Evolutionary conservation across 2,329 filamentous ascomycete genomes (phyloP).

Genomic region (Raffaelea albimanens): DNA sequence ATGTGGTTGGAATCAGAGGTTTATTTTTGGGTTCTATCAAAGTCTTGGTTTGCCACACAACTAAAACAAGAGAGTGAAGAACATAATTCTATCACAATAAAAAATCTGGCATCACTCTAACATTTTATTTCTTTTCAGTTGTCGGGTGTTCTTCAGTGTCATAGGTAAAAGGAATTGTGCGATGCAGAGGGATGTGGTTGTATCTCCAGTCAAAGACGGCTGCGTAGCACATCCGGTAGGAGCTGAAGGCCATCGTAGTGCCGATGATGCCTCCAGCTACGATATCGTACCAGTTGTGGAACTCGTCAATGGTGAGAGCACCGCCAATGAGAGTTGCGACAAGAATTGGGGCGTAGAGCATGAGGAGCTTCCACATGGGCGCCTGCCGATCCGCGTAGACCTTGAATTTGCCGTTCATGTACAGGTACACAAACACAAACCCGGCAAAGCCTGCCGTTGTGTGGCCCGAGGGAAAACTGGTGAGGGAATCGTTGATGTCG

Average conservation of each 20-base stretch:
- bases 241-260: conserved; percentile 48
- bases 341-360: conserved; percentile 55
- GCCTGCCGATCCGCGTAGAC: conserved; percentile 65
- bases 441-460: conserved; percentile 65
- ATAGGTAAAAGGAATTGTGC: conserved; percentile 22
- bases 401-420: conserved; percentile 72
- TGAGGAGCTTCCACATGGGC: conserved; percentile 63
- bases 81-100: too few species aligned
- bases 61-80: too few species aligned
- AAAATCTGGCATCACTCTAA: too few species aligned
- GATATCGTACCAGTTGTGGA: conserved; percentile 68
- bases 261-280: conserved; percentile 56
- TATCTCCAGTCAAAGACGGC: conserved; percentile 60
- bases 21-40: too few species aligned
- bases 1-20: too few species aligned
- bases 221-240: conserved; percentile 59
- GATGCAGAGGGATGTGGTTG: conserved; percentile 55
- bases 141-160: neutral
- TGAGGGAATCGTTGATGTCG: conserved; percentile 59
- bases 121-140: too few species aligned
- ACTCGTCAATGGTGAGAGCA: conserved; percentile 62
- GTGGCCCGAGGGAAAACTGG: conserved; percentile 66
- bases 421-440: conserved; percentile 61
- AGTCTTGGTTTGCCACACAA: too few species aligned
- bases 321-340: conserved; percentile 60